A percentile compares a stretch with the other conserved stretches of the same genome.
phyloP scores from a whole-genome alignment of 176 grass and related monocot species.

The Rhipidocladum racemiflorum region DNA sequence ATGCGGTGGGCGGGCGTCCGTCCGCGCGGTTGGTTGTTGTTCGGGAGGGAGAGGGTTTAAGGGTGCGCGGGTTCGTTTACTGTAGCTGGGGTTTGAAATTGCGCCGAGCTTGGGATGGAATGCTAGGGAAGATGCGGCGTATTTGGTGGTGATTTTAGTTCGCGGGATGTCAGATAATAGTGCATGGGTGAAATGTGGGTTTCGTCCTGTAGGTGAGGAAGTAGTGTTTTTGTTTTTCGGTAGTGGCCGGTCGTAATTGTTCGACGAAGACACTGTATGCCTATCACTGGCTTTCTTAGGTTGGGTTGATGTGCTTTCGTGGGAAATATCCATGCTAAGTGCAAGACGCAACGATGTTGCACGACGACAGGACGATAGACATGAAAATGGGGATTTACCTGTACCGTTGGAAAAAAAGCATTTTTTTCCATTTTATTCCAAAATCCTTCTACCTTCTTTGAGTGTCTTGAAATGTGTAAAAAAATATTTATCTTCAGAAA shows the following conservation, averaged over 20 bases:
- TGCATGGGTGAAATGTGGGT: slow-evolving; percentile 12
- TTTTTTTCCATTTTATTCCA: not conserved
- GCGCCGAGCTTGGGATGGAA: not conserved
- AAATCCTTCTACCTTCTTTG: not conserved
- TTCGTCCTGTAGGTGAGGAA: not conserved
- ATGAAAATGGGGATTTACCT: not conserved
- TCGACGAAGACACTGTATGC: not conserved
- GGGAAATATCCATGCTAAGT: not conserved
- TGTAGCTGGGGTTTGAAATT: not conserved
- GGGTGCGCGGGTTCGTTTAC: not conserved
- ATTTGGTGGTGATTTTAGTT: not conserved
- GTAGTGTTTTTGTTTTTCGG: not conserved
- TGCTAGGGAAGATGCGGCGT: not conserved
- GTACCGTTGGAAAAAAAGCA: not conserved
- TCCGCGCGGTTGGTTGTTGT: not conserved
- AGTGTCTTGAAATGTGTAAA: not conserved
- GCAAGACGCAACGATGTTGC: not conserved
- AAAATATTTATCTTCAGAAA: not conserved
- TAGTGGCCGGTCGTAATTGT: too few species aligned
- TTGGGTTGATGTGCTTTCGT: not conserved
- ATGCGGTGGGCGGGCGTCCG: not conserved
- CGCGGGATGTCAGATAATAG: not conserved
- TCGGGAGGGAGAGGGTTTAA: slow-evolving; percentile 35
- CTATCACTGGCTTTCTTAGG: not conserved
- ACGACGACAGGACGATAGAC: not conserved